A percentile compares a stretch with the other conserved stretches of the same genome.
phyloP scores from a whole-genome alignment of 1,139 yeast species.

The Kodamaea sp. region DNA sequence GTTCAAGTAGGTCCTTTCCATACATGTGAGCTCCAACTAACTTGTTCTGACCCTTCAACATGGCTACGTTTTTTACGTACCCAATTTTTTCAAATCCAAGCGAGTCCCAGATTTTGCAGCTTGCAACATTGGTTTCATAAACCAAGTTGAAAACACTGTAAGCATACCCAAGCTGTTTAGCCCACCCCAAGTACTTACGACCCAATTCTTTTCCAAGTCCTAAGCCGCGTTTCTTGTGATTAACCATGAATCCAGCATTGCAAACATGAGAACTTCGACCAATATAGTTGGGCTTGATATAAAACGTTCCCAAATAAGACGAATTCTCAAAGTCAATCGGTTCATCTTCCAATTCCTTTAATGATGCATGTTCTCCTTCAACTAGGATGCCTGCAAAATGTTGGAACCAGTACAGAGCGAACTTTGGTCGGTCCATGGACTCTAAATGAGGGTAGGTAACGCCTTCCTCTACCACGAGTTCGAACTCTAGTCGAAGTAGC shows the following conservation, averaged over 20 bases:
- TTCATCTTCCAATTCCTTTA: conserved; percentile 18
- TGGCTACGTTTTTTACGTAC: conserved; percentile 62
- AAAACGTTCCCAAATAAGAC: conserved; percentile 63
- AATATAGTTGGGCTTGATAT: conserved; percentile 73
- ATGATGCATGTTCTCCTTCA: conserved; percentile 32
- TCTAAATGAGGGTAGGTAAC: conserved; percentile 47
- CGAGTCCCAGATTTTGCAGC: conserved; percentile 70
- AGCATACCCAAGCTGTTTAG: conserved; percentile 69
- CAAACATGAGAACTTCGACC: conserved; percentile 81
- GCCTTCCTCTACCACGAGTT: conserved; percentile 51
- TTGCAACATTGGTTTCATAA: conserved; percentile 69
- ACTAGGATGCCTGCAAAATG: conserved; percentile 48
- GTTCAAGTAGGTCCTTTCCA: conserved; percentile 51
- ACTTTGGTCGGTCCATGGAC: conserved; percentile 30
- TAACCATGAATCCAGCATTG: conserved; percentile 77
- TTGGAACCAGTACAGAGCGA: conserved; percentile 44
- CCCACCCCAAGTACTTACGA: conserved; percentile 58
- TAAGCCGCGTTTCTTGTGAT: conserved; percentile 53
- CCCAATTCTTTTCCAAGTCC: conserved; percentile 68
- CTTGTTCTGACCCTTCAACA: conserved; percentile 58
- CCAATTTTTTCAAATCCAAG: conserved; percentile 78
- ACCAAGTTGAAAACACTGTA: conserved; percentile 85
- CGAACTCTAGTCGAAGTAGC: conserved; percentile 40
- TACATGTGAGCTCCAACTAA: conserved; percentile 68
- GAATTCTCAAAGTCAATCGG: conserved; percentile 34